A percentile compares a stretch with the other conserved stretches of the same genome.
Evolutionary conservation across 768 basidiomycete species (phyloP).

Genomic region (Kwoniella sp.): DNA sequence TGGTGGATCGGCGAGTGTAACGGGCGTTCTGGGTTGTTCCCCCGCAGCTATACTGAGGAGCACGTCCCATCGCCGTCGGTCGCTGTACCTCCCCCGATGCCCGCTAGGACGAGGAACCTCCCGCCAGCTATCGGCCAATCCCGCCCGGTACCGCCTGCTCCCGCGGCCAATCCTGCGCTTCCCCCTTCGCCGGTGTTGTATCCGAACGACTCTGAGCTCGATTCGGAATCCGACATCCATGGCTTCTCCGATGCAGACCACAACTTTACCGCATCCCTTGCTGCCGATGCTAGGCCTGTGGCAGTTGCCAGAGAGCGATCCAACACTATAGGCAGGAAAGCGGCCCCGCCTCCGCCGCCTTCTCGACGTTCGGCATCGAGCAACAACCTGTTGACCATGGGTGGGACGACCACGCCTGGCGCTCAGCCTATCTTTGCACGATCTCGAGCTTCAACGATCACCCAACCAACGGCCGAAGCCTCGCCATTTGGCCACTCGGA

Average conservation of each 20-base stretch:
- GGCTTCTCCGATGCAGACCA: conserved; percentile 34
- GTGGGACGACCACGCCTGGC: conserved; percentile 26
- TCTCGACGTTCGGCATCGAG: conserved; percentile 53
- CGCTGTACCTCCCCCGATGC: conserved; percentile 27
- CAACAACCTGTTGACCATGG: conserved; percentile 53
- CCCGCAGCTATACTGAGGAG: conserved; percentile 66
- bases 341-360: conserved; percentile 66
- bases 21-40: conserved; percentile 75
- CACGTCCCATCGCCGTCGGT: conserved; percentile 41
- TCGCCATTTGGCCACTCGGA: conserved; percentile 39
- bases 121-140: conserved; percentile 37
- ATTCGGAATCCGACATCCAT: conserved; percentile 32
- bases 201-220: conserved; percentile 12
- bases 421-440: conserved; percentile 26
- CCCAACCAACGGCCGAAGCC: conserved; percentile 10
- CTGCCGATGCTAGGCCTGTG: conserved; percentile 7
- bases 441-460: conserved; percentile 5
- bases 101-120: conserved; percentile 21
- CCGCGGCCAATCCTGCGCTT: conserved; percentile 1
- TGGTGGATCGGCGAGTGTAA: conserved; percentile 82
- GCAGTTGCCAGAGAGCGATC: conserved; percentile 4
- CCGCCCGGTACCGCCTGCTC: conserved; percentile 38
- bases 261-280: conserved; percentile 28
- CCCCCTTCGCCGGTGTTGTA: conserved; percentile 15
- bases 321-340: conserved; percentile 52